A percentile compares a stretch with the other conserved stretches of the same genome.
Conservation (phyloP, 2,329 filamentous ascomycete species). For the Sclerotinia glacialis region DNA sequence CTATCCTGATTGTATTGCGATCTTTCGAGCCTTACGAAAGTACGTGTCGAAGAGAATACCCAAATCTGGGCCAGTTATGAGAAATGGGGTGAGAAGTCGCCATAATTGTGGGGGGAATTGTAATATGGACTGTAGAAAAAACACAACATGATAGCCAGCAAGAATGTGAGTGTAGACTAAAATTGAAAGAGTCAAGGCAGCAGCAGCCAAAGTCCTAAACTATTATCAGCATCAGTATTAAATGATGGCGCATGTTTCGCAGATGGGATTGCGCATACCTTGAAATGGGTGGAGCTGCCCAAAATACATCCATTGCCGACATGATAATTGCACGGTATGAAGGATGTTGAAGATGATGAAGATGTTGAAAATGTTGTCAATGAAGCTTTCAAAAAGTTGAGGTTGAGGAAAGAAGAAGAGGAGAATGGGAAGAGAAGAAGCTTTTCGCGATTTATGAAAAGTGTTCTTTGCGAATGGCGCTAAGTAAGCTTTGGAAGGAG, state of each 20-base stretch:
- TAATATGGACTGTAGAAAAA: slow-evolving; percentile 49
- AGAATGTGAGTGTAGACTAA: slow-evolving; percentile 56
- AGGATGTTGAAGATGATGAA: slow-evolving; percentile 17
- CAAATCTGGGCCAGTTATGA: slow-evolving; percentile 39
- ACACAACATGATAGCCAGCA: slow-evolving; percentile 49
- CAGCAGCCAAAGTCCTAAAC: slow-evolving; percentile 61
- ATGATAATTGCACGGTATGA: slow-evolving; percentile 28
- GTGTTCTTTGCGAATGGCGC: slow-evolving; percentile 20
- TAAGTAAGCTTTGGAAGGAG: slow-evolving; percentile 8
- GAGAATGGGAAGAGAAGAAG: not conserved
- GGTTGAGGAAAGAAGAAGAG: slow-evolving; percentile 2
- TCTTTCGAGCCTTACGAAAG: slow-evolving; percentile 50
- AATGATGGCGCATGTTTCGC: slow-evolving; percentile 22
- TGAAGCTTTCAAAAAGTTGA: slow-evolving; percentile 27
- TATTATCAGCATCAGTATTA: slow-evolving; percentile 47
- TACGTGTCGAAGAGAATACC: slow-evolving; percentile 66
- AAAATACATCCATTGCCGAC: slow-evolving; percentile 58
- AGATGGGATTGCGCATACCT: slow-evolving; percentile 50
- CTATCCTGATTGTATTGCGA: slow-evolving; percentile 22
- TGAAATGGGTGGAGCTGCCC: slow-evolving; percentile 63
- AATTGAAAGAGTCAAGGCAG: slow-evolving; percentile 58
- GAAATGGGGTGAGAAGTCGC: slow-evolving; percentile 41
- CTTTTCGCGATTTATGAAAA: slow-evolving; percentile 16
- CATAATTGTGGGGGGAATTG: slow-evolving; percentile 47
- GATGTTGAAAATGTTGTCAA: slow-evolving; percentile 20